Conservation (phyloP, 352 stramenopile genomes). For the Peronospora farinosa region DNA sequence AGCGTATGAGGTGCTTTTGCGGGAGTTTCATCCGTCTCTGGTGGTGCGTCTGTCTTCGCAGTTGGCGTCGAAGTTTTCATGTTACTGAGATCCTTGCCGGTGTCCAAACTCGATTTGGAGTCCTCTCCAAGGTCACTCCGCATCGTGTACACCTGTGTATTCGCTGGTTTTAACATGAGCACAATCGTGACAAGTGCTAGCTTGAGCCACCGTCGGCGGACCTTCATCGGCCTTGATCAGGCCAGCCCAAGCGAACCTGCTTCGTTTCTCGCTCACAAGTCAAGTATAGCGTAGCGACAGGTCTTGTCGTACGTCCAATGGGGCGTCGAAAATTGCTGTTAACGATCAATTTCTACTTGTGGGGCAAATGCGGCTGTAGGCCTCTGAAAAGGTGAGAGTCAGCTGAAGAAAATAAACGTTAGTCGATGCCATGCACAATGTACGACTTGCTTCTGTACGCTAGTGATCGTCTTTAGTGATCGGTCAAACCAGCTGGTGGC, state of each 20-base stretch:
- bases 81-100: background rate
- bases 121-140: slow-evolving; percentile 11
- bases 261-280: background rate
- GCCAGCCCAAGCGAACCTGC: slow-evolving; percentile 4
- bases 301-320: slow-evolving; percentile 9
- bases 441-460: slow-evolving; percentile 26
- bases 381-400: slow-evolving; percentile 17
- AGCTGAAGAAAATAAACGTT: slow-evolving; percentile 24
- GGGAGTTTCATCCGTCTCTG: background rate
- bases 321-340: background rate
- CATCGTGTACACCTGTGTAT: slow-evolving; percentile 27
- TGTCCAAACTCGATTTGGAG: background rate
- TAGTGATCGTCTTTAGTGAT: slow-evolving; percentile 23
- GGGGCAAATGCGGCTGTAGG: slow-evolving; percentile 3
- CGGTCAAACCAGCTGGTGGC: slow-evolving; percentile 18
- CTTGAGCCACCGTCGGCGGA: slow-evolving; percentile 23
- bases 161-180: slow-evolving; percentile 1
- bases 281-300: background rate
- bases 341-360: slow-evolving; percentile 19
- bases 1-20: background rate
- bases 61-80: slow-evolving; percentile 13
- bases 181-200: slow-evolving; percentile 11
- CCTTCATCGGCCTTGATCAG: slow-evolving; percentile 18
- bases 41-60: slow-evolving; percentile 7
- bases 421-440: slow-evolving; percentile 17